Percentiles rank a stretch among this genome's conserved stretches.
Conservation (phyloP, 768 basidiomycete species). For the Porpolomopsis calyptriformis region DNA sequence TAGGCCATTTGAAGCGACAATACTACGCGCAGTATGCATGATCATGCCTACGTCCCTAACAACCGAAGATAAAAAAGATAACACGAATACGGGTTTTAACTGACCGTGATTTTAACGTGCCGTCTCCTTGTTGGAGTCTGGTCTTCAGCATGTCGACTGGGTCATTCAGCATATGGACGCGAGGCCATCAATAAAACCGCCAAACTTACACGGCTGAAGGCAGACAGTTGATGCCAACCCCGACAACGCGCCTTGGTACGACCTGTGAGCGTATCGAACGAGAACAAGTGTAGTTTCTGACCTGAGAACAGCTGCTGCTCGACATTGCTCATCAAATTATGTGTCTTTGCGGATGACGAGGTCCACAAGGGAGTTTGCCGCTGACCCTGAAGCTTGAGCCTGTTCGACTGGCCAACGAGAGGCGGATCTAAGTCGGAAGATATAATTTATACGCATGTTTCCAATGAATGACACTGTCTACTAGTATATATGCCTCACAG, state of each 20-base stretch:
- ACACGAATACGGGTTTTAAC: conserved; percentile 8
- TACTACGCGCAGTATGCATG: conserved; percentile 39
- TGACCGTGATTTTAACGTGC: conserved; percentile 28
- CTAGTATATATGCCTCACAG: too few species aligned
- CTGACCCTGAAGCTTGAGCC: too few species aligned
- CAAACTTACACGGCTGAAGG: conserved; percentile 62
- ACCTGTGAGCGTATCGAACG: not conserved
- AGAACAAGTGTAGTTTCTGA: conserved; percentile 16
- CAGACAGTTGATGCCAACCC: conserved; percentile 66
- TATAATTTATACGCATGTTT: too few species aligned
- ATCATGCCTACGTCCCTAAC: conserved; percentile 32
- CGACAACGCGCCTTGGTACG: conserved; percentile 55
- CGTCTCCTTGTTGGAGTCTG: conserved; percentile 77
- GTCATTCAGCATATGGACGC: not conserved
- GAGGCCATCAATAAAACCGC: not conserved
- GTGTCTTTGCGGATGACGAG: too few species aligned
- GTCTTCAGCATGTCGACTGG: conserved; percentile 87
- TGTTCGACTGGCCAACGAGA: too few species aligned
- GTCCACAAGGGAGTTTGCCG: too few species aligned
- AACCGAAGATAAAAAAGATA: not conserved
- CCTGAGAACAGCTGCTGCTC: conserved; percentile 58
- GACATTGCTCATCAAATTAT: conserved; percentile 49
- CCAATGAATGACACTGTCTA: too few species aligned
- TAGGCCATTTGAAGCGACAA: conserved; percentile 54
- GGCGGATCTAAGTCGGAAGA: too few species aligned